phyloP scores from a whole-genome alignment of 2,329 filamentous ascomycete species.

The Rhinocladiella mackenziei region DNA sequence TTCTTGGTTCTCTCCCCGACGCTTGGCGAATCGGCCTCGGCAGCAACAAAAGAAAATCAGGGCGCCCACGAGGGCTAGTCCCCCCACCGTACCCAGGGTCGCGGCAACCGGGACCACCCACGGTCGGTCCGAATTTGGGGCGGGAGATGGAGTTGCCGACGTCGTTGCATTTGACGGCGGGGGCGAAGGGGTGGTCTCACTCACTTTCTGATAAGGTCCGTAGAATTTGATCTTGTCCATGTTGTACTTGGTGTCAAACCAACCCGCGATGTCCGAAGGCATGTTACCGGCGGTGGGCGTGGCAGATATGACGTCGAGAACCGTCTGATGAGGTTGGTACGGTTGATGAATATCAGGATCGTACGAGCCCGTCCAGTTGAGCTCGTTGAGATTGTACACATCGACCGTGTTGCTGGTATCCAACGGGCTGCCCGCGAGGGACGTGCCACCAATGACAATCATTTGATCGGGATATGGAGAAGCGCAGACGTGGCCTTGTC shows the following conservation, averaged over 20 bases:
- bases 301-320: conserved; percentile 34
- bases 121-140: no score
- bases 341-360: conserved; percentile 29
- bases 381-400: conserved; percentile 38
- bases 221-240: no score
- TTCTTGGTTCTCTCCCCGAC: no score
- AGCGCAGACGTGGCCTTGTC: conserved; percentile 33
- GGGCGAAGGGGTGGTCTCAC: no score
- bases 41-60: no score
- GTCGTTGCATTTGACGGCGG: no score
- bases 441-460: conserved; percentile 39
- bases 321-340: conserved; percentile 31
- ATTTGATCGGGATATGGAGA: conserved; percentile 47
- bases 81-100: no score
- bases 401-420: conserved; percentile 47
- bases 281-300: conserved; percentile 33
- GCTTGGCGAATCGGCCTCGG: no score
- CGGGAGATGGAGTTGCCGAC: no score
- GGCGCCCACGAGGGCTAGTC: no score
- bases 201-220: no score
- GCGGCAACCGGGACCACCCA: no score
- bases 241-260: conserved; percentile 56
- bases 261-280: conserved; percentile 41
- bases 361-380: conserved; percentile 32
- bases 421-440: conserved; percentile 2